phyloP scores from a whole-genome alignment of 768 basidiomycete genomes.

The Boletus rubroflammeus region DNA sequence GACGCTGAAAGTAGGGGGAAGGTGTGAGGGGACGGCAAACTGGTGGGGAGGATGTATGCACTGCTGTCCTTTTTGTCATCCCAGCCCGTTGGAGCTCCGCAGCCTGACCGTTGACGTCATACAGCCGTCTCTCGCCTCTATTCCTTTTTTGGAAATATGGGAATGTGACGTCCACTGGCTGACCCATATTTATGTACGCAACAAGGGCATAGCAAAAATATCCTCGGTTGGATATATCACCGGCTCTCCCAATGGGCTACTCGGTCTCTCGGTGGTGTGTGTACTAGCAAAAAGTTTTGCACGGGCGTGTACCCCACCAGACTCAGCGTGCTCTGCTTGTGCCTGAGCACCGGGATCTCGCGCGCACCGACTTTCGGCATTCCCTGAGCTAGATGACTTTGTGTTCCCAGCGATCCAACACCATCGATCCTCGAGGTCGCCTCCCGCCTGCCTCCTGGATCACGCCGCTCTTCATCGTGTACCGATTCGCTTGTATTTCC shows the following conservation, averaged over 20 bases:
- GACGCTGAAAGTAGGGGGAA: neutral
- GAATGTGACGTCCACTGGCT: neutral
- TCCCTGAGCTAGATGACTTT: slow-evolving; percentile 41
- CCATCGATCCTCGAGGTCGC: slow-evolving; percentile 27
- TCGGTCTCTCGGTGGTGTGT: slow-evolving; percentile 58
- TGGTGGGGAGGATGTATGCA: slow-evolving; percentile 11
- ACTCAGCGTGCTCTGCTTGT: slow-evolving; percentile 54
- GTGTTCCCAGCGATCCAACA: slow-evolving; percentile 22
- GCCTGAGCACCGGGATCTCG: slow-evolving; percentile 46
- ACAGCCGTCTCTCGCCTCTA: neutral
- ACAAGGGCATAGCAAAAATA: neutral
- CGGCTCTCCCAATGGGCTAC: slow-evolving; percentile 34
- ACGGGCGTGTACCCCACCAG: slow-evolving; percentile 72
- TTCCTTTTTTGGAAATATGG: slow-evolving; percentile 11
- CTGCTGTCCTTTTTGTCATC: slow-evolving; percentile 31
- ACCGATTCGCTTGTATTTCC: slow-evolving; percentile 26
- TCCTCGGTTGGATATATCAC: neutral
- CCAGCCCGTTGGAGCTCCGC: slow-evolving; percentile 32
- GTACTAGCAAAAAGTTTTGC: slow-evolving; percentile 66
- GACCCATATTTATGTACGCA: neutral
- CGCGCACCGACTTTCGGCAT: slow-evolving; percentile 41
- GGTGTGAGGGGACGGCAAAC: neutral
- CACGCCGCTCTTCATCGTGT: slow-evolving; percentile 31
- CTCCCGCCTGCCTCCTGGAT: slow-evolving; percentile 29
- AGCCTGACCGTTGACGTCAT: slow-evolving; percentile 36